Base-by-base conservation (phyloP, 345 rosid species). In the Gynandropsis gynandra region DNA sequence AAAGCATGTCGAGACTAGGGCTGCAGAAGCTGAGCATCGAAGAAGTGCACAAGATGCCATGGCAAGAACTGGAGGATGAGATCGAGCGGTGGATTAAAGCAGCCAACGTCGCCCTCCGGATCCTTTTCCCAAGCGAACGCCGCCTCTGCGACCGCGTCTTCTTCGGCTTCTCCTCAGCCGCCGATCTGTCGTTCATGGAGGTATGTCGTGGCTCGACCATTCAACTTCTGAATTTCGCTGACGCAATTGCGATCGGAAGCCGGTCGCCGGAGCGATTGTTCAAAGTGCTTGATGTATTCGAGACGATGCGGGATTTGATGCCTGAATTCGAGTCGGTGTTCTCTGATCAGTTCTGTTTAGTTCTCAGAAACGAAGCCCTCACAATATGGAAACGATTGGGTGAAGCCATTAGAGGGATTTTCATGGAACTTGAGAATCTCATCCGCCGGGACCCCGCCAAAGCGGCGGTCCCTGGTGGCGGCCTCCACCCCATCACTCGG, bases 1-100 rank as follows among this genome's bases (percentile, higher is more conserved):
- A 89, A 48, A 86, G 95, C 76, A 40, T 80, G 62, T 73, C 80
- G 21, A 80, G 95, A 63, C 56, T 88, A 10, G 97, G 95, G 14
- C 71, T 82, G 33, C 82, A 72, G 66, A 75, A 72, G 74, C 66
- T 80, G 64, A 82, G 93, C 74, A 80, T 74, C 45, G 95, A 83
- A 11, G 97, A 89, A 42, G 89, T 83, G 39, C 95, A 79, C 20
- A 76, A 73, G 58, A 75, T 82, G 85, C 70, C 75, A 9, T 87
- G 95, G 98, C 76, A 64, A 19, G 89, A 80, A 13, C 72, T 87
- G 1, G 92, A 87, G 42, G 96, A 82, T 39, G 85, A 87, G 62
- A 87, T 90, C 5, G 92, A 87, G 31, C 80, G 85, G 33, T 87
- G 96, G 95, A 85, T 79, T 18, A 90, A 90, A 72, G 89, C 92